phyloP scores from a whole-genome alignment of 2,329 filamentous ascomycete genomes.

The Hypoxylon sp. region DNA sequence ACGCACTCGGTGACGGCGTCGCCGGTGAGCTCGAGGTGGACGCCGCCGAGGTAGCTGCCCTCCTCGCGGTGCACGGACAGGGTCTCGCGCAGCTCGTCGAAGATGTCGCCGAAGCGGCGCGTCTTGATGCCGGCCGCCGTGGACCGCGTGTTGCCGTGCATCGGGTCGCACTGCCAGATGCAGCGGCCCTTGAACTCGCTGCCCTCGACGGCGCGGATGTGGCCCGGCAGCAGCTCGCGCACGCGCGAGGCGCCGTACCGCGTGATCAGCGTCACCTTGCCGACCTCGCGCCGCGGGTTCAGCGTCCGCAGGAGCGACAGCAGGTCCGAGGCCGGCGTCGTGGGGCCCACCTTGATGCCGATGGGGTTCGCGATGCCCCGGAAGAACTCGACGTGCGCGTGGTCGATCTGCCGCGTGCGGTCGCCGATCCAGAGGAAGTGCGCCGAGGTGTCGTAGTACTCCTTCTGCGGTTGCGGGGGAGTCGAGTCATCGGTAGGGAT shows the following conservation, averaged over 20 bases:
- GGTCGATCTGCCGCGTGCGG: constrained; percentile 91
- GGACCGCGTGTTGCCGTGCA: constrained; percentile 86
- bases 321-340: constrained; percentile 81
- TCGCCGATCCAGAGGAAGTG: constrained; percentile 99
- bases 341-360: constrained; percentile 94
- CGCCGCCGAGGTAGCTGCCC: constrained; percentile 88
- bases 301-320: constrained; percentile 84
- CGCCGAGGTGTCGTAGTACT: constrained; percentile 93
- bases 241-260: constrained; percentile 89
- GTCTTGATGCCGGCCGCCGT: constrained; percentile 89
- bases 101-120: constrained; percentile 88
- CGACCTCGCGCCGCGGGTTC: constrained; percentile 84
- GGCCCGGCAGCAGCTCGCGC: constrained; percentile 77
- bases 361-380: constrained; percentile 95
- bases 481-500: neutral
- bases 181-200: constrained; percentile 76
- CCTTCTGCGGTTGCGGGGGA: constrained; percentile 59
- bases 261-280: constrained; percentile 96
- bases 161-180: constrained; percentile 98
- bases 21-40: constrained; percentile 94
- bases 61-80: constrained; percentile 86
- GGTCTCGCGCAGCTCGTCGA: constrained; percentile 86
- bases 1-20: constrained; percentile 97
- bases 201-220: constrained; percentile 89
- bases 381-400: constrained; percentile 97